Base-by-base conservation (phyloP, 2,329 filamentous ascomycete genomes). In the Hymenoscyphus infarciens region DNA sequence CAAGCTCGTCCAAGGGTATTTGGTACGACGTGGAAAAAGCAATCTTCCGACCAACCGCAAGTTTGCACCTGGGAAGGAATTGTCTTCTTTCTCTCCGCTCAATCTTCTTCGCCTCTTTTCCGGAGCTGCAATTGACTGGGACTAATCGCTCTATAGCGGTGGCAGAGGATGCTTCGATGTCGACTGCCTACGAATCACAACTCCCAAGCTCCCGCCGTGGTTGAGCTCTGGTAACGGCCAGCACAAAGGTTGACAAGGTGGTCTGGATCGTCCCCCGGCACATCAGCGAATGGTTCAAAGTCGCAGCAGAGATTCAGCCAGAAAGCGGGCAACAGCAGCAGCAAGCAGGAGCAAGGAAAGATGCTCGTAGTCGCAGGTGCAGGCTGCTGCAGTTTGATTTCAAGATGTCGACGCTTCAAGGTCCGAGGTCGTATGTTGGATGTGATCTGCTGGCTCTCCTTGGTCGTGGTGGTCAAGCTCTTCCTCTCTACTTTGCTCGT, bases 301-400 rank as follows among this genome's bases (percentile, higher is more conserved):
- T 52, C 25, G 45, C 45, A 25, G 45, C 8, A 29, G 54, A 57
- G 52, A 60, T 64, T 64, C 60, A 62, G 63, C 60, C 63, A 64
- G 56, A 62, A 64, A 57, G 52, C 39, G 38, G 13, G 57, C 29
- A 58, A 33, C 35, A n/a, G 42, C 27, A 45, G 45, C 57, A 27
- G 38, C 10, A 59, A 38, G 57, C 29, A 59, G 4, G 25, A 59
- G 39, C 57, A 59, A 19, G 57, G 22, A 22, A 39, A 38, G 3
- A 38, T 38, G 35, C 35, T 38, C 35, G 1, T 38, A 38, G 35
- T 38, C 35, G 35, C 35, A 38, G 35, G 11, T 38, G 35, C 35
- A 38, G 35, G 11, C 2, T 13, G 45, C n/a, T 22, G 45, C 45
- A 52, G n/a, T 25, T 25, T 52, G n/a, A 52, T 25, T 52, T 52